Percentiles rank a stretch among this genome's conserved stretches.
Evolutionary conservation across 192 early-diverging fungal genomes (phyloP).

Genomic region (Backusella luteola): DNA sequence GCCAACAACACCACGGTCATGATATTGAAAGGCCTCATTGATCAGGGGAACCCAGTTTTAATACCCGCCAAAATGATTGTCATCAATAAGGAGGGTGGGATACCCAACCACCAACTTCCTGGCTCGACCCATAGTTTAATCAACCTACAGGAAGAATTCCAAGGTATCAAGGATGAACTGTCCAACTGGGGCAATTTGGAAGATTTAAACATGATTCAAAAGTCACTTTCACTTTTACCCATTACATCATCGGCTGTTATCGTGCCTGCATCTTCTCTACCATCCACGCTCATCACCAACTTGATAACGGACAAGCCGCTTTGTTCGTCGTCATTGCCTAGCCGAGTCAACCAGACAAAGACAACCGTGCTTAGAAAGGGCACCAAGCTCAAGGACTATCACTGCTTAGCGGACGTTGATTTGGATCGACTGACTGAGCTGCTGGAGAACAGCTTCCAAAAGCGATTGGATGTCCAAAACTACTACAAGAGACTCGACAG

Average conservation of each 20-base stretch:
- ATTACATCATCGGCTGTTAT: conserved; percentile 79
- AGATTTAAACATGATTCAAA: conserved; percentile 62
- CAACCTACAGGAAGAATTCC: conserved; percentile 80
- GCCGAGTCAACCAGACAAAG: conserved; percentile 39
- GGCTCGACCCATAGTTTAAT: conserved; percentile 68
- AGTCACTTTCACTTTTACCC: conserved; percentile 64
- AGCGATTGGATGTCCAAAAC: conserved; percentile 45
- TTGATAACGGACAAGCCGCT: conserved; percentile 78
- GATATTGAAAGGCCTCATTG: conserved; percentile 39
- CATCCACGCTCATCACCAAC: conserved; percentile 60
- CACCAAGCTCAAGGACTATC: conserved; percentile 59
- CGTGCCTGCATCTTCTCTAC: conserved; percentile 46
- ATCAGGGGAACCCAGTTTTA: conserved; percentile 14
- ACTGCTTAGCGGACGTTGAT: conserved; percentile 55
- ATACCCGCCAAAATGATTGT: conserved; percentile 63
- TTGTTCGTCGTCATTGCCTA: conserved; percentile 55
- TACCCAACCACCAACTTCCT: conserved; percentile 50
- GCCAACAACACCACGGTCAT: conserved; percentile 53
- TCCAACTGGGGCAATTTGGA: conserved; percentile 29
- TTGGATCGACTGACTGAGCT: conserved; percentile 50
- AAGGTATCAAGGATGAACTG: conserved; percentile 42
- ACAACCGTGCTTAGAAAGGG: conserved; percentile 83
- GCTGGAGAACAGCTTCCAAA: conserved; percentile 77
- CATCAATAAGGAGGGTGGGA: conserved; percentile 68
- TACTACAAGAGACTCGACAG: conserved; percentile 62